These are phyloP conservation scores for Saturnispora hagleri DNA, from an alignment of 805 yeast genomes.

Conservation along the genomic window DNA sequence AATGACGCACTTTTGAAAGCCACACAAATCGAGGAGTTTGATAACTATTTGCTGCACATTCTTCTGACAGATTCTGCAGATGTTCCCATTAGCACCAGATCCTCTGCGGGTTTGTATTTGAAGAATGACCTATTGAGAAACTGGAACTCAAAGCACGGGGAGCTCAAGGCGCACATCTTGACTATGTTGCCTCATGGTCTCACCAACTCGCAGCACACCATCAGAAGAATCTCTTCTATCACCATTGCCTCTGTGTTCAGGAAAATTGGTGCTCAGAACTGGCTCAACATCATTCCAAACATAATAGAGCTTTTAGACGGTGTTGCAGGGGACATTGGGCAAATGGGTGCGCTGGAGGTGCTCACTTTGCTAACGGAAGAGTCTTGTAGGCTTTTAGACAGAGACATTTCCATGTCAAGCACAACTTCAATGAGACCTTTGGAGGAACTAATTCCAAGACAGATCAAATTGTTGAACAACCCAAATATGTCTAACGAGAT, in stretches of 20 bases:
- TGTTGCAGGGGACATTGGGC: conserved; percentile 35
- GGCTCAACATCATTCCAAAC: conserved; percentile 71
- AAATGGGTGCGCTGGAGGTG: conserved; percentile 75
- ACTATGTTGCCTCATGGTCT: conserved; percentile 38
- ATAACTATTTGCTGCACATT: conserved; percentile 67
- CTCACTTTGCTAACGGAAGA: conserved; percentile 88
- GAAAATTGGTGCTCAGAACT: conserved; percentile 50
- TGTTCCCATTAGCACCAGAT: conserved; percentile 52
- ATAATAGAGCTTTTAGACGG: conserved; percentile 52
- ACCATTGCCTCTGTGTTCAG: conserved; percentile 78
- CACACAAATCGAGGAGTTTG: conserved; percentile 62
- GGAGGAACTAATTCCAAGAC: conserved; percentile 54
- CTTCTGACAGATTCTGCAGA: conserved; percentile 42
- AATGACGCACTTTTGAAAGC: conserved; percentile 68
- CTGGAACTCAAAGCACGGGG: conserved; percentile 23
- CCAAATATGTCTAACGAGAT: conserved; percentile 44
- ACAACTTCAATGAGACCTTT: conserved; percentile 35
- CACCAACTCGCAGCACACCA: conserved; percentile 44
- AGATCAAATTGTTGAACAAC: conserved; percentile 42
- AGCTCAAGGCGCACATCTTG: conserved; percentile 28
- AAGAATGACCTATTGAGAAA: conserved; percentile 60
- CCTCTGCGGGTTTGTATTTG: conserved; percentile 80
- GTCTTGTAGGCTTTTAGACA: conserved; percentile 54
- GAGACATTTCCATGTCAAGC: conserved; percentile 51
- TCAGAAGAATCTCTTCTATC: conserved; percentile 83